These are phyloP conservation scores for Parsonsia alboflavescens DNA, from an alignment of 257 asterid species.

Conservation along the genomic window DNA sequence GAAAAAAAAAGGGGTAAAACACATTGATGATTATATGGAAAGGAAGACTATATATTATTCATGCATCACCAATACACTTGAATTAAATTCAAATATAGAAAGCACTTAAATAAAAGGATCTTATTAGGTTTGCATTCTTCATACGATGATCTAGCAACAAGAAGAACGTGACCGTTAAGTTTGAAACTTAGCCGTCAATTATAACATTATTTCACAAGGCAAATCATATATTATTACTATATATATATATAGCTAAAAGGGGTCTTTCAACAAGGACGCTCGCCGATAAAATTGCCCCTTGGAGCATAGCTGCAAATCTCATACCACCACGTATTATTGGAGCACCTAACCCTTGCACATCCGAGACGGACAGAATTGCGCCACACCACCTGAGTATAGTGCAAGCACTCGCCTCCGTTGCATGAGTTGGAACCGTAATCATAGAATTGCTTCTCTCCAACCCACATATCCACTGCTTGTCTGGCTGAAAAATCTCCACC, in stretches of 20 bases:
- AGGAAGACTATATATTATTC: no score
- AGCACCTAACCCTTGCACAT: conserved; percentile 32
- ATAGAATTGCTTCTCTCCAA: conserved; percentile 19
- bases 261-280: conserved; percentile 10
- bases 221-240: no score
- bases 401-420: conserved; percentile 29
- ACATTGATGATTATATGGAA: no score
- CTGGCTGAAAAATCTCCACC: conserved; percentile 24
- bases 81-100: no score
- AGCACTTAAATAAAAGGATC: no score
- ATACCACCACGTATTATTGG: conserved; percentile 23
- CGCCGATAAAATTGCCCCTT: conserved; percentile 5
- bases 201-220: not conserved
- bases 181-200: not conserved
- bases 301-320: conserved; percentile 31
- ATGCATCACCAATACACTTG: no score
- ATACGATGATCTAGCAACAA: no score
- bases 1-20: no score
- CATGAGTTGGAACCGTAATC: conserved; percentile 12
- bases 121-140: no score
- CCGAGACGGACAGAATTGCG: conserved; percentile 25
- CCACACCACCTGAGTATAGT: conserved; percentile 46
- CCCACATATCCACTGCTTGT: conserved; percentile 36
- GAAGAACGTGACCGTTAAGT: no score
- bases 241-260: no score